Evolutionary conservation across 805 yeast species (phyloP).

Genomic region (Candida jianshihensis): DNA sequence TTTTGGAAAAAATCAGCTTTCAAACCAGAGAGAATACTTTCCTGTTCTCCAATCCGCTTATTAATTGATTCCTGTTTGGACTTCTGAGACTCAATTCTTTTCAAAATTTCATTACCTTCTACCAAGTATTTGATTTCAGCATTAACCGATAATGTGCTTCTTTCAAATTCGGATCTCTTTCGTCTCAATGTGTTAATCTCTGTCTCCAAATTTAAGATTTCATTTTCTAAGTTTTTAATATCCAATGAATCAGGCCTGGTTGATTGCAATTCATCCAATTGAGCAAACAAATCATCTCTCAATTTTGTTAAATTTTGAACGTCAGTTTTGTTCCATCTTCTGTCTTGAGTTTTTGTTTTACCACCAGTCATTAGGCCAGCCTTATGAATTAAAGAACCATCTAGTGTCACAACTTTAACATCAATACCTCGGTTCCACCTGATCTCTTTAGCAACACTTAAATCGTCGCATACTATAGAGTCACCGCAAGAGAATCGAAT

Average conservation of each 20-base stretch:
- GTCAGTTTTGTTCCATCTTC: conserved; percentile 71
- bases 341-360: conserved; percentile 38
- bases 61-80: conserved; percentile 18
- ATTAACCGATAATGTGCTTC: conserved; percentile 37
- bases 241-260: conserved; percentile 46
- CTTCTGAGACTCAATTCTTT: conserved; percentile 19
- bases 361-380: conserved; percentile 96
- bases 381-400: conserved; percentile 78
- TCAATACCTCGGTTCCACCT: conserved; percentile 58
- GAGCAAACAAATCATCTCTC: conserved; percentile 39
- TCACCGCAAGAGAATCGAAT: conserved; percentile 74
- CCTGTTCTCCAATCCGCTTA: conserved; percentile 22
- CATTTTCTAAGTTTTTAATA: conserved; percentile 52
- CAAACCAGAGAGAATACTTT: conserved; percentile 25
- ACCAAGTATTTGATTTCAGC: conserved; percentile 48
- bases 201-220: conserved; percentile 42
- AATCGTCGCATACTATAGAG: conserved; percentile 67
- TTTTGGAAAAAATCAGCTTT: conserved; percentile 40
- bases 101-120: conserved; percentile 24
- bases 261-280: conserved; percentile 35
- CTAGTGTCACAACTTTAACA: conserved; percentile 69
- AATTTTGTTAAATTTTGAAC: conserved; percentile 45
- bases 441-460: conserved; percentile 60
- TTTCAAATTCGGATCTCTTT: conserved; percentile 34
- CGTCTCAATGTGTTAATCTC: conserved; percentile 38